Base-by-base conservation (phyloP, 2,329 filamentous ascomycete genomes). In the Sporothrix phasma region DNA sequence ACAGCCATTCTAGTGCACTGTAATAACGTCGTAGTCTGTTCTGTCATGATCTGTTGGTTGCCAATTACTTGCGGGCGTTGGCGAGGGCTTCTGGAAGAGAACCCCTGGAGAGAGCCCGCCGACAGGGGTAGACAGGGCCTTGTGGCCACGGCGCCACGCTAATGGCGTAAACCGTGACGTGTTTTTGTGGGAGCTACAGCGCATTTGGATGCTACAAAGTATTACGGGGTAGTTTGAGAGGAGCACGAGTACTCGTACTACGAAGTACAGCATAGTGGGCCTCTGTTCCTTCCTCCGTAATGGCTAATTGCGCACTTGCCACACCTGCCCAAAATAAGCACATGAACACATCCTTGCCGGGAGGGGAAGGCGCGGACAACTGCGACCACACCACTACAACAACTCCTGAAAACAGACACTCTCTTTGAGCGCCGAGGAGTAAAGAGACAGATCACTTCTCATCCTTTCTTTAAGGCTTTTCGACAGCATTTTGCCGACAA, bases 291-390 rank as follows among this genome's bases (percentile, higher is more conserved):
- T 24, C 43, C 37, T 53, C 34, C 51, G 31, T 26, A 56, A 56
- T 62, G 53, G 54, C 46, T 26, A 56, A 56, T 62, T 53, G 54
- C 46, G 58, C 56, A 64, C 62, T 62, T 66, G 61, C 62, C 64
- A 66, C 43, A 49, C 10, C 53, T 51, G 39, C 34, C 59, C 64
- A 63, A 53, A 64, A 61, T 54, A 64, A 43, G 3, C 51, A 41
- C 49, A 54, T n/a, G 37, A 7, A 41, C 53, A 43, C 22, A 58
- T 39, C 19, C 29, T 61, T 37, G n/a, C 59, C 15, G 17, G 22
- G 31, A 39, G 59, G 45, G 59, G 31, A 47, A 49, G 43, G 59
- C 15, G 45, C 29, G 59, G 51, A n/a, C 51, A 54, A 54, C 51
- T 54, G 51, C 31, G 39, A 39, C 51, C 31, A 54, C 51, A 24